Evolutionary conservation across 352 stramenopile species (phyloP), one percentile per base, ranked within the genome.

Genomic region (Thalassiosira allenii): DNA sequence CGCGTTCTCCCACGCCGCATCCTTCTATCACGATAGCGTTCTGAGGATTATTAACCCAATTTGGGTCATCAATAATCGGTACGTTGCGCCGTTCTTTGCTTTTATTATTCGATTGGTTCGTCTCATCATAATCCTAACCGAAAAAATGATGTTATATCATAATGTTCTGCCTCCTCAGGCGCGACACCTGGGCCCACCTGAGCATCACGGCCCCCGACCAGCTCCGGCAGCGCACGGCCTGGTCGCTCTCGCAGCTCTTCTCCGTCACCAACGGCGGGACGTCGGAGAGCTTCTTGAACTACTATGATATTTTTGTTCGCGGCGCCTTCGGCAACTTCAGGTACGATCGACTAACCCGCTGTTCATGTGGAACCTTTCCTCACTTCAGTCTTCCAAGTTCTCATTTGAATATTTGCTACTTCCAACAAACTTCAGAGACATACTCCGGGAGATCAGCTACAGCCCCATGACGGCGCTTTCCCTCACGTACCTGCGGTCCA

Each of bases 401-500:
- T 94, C 89, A 91, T 91, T 91, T 91, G 86, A 92, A 93, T 95
- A 93, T 93, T 95, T 95, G 89, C 91, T 94, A 95, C 89, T 95
- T 91, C 89, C 88, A 95, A 88, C 87, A 29, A 91, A 84, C 40
- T 94, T 88, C 49, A 70, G 70, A 23, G 67, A 91, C 34, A 61
- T 94, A 14, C 52, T 95, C 11, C 82, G 81, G 11, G 79, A 92
- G 49, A 79, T 95, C 11, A 41, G 65, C n/a, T 93, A 87, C 47
- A 79, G 25, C 30, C 72, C 85, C 22, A 20, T 91, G 0, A 94
- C 94, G 90, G 90, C 25, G 49, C 17, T 43, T 22, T 89, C 87
- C 56, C 59, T 94, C 12, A 88, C 79, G 9, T 94, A 83, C 54
- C 17, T 79, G 5, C 32, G 54, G 34, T 83, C 71, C 6, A 75